These are phyloP conservation scores for Rhinocladiella similis DNA, from an alignment of 2,329 filamentous ascomycete genomes.

Conservation along the genomic window DNA sequence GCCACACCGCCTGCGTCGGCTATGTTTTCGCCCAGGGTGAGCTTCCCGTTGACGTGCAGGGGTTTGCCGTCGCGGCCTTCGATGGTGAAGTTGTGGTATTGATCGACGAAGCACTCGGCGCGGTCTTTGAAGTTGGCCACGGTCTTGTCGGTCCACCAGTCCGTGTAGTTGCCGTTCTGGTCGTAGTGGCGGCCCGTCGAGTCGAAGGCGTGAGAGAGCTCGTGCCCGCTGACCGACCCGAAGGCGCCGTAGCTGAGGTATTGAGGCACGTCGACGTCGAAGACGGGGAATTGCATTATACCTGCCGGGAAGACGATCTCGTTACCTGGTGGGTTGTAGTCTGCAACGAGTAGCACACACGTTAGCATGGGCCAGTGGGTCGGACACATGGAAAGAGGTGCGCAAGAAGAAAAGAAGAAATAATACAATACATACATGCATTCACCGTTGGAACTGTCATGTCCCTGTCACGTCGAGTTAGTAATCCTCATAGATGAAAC, in stretches of 20 bases:
- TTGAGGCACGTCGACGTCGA: conserved; percentile 61
- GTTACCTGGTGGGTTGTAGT: conserved; percentile 63
- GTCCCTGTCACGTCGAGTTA: conserved; percentile 27
- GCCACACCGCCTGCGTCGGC: conserved; percentile 68
- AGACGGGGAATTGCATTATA: conserved; percentile 68
- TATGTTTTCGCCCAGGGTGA: conserved; percentile 70
- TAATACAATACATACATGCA: conserved; percentile 51
- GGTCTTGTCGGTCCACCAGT: conserved; percentile 67
- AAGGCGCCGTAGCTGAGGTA: conserved; percentile 71
- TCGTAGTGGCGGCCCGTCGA: conserved; percentile 65
- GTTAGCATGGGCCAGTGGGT: no score
- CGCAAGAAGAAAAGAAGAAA: no score
- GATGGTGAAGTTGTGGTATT: conserved; percentile 64
- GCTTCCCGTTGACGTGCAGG: conserved; percentile 60
- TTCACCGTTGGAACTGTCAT: conserved; percentile 65
- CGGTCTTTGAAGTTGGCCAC: conserved; percentile 59
- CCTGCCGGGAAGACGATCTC: conserved; percentile 69
- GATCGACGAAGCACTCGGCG: conserved; percentile 66
- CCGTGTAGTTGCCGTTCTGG: conserved; percentile 62
- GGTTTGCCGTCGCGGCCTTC: conserved; percentile 56
- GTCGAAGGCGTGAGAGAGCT: conserved; percentile 71
- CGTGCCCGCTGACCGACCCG: conserved; percentile 66
- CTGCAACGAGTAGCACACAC: neutral
- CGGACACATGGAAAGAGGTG: no score
- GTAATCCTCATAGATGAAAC: no score